Percentiles rank a stretch among this genome's conserved stretches.
These are phyloP conservation scores for Fusarium fracticaudum DNA, from an alignment of 2,329 filamentous ascomycete species.

Conservation along the genomic window DNA sequence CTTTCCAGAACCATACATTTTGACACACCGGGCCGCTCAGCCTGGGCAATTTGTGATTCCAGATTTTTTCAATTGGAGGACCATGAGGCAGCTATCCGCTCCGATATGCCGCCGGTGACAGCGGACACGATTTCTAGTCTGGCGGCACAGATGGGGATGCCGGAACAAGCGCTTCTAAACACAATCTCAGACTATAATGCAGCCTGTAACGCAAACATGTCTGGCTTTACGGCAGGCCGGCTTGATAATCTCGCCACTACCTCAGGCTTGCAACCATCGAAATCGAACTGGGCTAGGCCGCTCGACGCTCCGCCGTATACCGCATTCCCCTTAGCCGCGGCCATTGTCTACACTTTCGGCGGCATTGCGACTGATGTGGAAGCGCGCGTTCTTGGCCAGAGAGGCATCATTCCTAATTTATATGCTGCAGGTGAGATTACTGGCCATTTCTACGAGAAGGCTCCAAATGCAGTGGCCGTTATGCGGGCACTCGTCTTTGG, in stretches of 20 bases:
- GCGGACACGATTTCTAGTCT: background rate
- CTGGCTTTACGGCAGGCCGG: background rate
- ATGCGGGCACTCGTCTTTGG: background rate
- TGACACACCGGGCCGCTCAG: background rate
- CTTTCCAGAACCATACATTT: background rate
- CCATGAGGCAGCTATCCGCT: background rate
- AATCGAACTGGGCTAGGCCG: background rate
- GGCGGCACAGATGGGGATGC: background rate
- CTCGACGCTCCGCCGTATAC: background rate
- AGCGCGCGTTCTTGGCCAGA: background rate
- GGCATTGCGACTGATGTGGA: background rate
- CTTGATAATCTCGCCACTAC: background rate
- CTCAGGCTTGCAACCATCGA: background rate
- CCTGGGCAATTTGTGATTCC: background rate
- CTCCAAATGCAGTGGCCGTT: background rate
- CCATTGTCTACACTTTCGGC: background rate
- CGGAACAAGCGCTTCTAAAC: background rate
- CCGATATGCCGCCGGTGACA: background rate
- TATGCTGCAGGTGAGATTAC: background rate
- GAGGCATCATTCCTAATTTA: background rate
- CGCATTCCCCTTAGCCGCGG: background rate
- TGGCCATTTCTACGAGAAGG: background rate
- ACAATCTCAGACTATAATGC: background rate
- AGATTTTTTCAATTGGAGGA: background rate
- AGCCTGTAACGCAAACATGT: background rate